Base-by-base conservation (phyloP, 441 rosid genomes). In the Populus trichocarpa region DNA sequence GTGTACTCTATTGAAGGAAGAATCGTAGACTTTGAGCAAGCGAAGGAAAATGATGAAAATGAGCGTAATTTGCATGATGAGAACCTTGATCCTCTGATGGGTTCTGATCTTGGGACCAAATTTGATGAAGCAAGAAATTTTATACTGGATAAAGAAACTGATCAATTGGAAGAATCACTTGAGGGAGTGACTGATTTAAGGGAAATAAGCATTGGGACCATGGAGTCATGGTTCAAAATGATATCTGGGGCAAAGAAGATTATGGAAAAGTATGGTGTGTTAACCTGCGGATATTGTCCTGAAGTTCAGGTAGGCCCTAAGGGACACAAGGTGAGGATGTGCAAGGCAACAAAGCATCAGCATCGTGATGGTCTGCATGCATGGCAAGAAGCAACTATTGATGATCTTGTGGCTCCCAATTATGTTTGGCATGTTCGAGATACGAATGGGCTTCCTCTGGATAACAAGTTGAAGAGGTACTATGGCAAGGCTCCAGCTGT, bases 271-370 rank as follows among this genome's bases (percentile, higher is more conserved):
- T 92, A 91, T 79, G 85, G 69, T 50, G 97, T 90, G 79, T 87
- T 92, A 87, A 92, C 93, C 2, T 95, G 94, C 70, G 97, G 96
- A 40, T 92, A 90, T 59, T 92, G 97, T 78, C 89, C 92, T 28
- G 92, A 92, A 91, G 89, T 93, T 82, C 97, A 95, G 84, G 97
- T 95, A 6, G 96, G 99, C 77, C 97, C 96, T 10, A 92, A 87
- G 86, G 98, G 97, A 75, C 97, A 90, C 81, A 95, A 90, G 82
- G 93, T 93, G 22, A 90, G 91, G 84, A 87, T 89, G 89, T 93
- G 99, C 87, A 90, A 83, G 87, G 92, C 95, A 14, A 89, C 92
- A 0, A 90, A 89, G 79, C 97, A 93, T 83, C 96, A 90, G 85
- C 79, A 90, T 79, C 89, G 97, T 32, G 85, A 90, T 25, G 96